These are phyloP conservation scores for Lachancea waltii DNA, from an alignment of 805 yeast species.

Conservation along the genomic window DNA sequence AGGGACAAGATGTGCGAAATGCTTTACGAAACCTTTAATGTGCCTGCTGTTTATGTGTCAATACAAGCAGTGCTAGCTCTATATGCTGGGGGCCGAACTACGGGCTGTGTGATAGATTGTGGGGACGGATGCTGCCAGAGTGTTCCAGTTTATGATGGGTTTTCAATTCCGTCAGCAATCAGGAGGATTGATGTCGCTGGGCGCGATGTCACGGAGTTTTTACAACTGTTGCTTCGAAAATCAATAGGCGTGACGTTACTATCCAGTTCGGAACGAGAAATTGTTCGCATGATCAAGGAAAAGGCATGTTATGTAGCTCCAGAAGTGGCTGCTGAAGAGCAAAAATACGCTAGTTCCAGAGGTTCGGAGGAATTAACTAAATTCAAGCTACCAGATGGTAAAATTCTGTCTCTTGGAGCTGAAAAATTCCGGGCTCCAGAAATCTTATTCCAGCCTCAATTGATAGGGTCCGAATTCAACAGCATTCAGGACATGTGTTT, in stretches of 20 bases:
- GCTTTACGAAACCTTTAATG: slow-evolving; percentile 85
- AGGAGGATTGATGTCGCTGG: slow-evolving; percentile 80
- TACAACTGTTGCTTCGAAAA: slow-evolving; percentile 62
- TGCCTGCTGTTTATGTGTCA: slow-evolving; percentile 92
- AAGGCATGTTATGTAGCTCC: slow-evolving; percentile 57
- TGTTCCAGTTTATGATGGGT: slow-evolving; percentile 89
- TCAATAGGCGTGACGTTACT: slow-evolving; percentile 55
- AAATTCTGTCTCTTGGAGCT: slow-evolving; percentile 52
- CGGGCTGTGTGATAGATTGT: slow-evolving; percentile 83
- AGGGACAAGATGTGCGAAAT: slow-evolving; percentile 88
- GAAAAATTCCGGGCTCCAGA: slow-evolving; percentile 75
- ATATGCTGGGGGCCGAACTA: slow-evolving; percentile 85
- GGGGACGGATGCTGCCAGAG: slow-evolving; percentile 90
- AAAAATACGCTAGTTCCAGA: slow-evolving; percentile 31
- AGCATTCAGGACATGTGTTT: slow-evolving; percentile 61
- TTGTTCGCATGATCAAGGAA: slow-evolving; percentile 74
- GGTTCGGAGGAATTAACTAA: slow-evolving; percentile 16
- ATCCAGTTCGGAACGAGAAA: slow-evolving; percentile 75
- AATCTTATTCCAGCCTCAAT: slow-evolving; percentile 71
- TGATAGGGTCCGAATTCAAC: slow-evolving; percentile 66
- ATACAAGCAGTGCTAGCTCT: slow-evolving; percentile 83
- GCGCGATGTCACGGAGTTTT: slow-evolving; percentile 70
- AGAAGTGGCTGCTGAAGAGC: slow-evolving; percentile 53
- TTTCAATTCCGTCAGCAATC: slow-evolving; percentile 65
- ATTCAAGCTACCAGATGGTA: slow-evolving; percentile 83